A percentile compares a stretch with the other conserved stretches of the same genome.
These are phyloP conservation scores for Vitis labrusca DNA, from an alignment of 164 flowering plant species.

Conservation along the genomic window DNA sequence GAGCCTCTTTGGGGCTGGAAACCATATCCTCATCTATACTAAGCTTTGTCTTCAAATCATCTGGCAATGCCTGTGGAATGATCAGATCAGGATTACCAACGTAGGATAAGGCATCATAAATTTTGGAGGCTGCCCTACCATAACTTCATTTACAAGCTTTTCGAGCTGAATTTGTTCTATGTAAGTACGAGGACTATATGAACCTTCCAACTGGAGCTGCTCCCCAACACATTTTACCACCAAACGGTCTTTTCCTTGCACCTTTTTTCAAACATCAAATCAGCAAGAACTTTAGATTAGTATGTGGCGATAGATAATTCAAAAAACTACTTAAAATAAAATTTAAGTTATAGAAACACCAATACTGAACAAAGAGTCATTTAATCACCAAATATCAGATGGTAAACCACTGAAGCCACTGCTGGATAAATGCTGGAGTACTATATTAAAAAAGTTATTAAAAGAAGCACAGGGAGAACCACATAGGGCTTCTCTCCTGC, in stretches of 20 bases:
- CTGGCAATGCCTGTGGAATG: conserved; percentile 76
- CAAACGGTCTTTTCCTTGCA: conserved; percentile 89
- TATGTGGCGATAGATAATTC: too few relatives aligned
- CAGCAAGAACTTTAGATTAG: conserved; percentile 4
- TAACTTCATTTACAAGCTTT: conserved; percentile 91
- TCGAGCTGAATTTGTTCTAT: conserved; percentile 97
- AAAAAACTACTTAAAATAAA: too few relatives aligned
- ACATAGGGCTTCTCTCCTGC: too few relatives aligned
- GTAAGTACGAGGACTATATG: conserved; percentile 88
- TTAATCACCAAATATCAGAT: too few relatives aligned
- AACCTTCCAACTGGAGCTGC: conserved; percentile 84
- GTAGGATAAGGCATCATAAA: conserved; percentile 10
- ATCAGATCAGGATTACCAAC: conserved; percentile 19
- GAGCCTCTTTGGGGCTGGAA: conserved; percentile 83
- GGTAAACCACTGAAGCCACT: too few relatives aligned
- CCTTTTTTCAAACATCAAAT: conserved; percentile 41
- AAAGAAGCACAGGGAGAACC: too few relatives aligned
- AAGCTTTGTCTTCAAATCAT: conserved; percentile 88
- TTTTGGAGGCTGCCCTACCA: conserved; percentile 52
- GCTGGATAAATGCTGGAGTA: too few relatives aligned
- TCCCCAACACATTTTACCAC: conserved; percentile 64
- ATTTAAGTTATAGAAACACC: too few relatives aligned
- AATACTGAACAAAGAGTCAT: too few relatives aligned
- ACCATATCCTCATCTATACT: conserved; percentile 84
- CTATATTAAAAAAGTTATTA: too few relatives aligned